Evolutionary conservation across 495 filamentous ascomycete species (phyloP), one percentile per base, ranked within the genome.

Genomic region (Immersiella caudata): DNA sequence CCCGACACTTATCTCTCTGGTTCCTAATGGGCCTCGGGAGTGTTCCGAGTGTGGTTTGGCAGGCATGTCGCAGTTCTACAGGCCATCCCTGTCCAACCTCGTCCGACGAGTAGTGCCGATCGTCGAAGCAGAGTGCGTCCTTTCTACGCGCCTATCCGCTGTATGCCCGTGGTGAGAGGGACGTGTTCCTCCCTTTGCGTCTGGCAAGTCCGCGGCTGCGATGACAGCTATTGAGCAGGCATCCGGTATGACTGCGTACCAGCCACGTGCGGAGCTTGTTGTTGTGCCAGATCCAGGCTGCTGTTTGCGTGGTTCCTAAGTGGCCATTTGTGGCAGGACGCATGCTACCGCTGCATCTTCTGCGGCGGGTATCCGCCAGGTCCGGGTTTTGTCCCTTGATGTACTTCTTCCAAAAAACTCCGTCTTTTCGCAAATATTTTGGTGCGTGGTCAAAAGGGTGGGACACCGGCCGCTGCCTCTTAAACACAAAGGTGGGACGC

Each of bases 231-330:
- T 27, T 36, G 54, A 66, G 71, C 66, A 71, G 50, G 49, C 36
- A 58, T 55, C 67, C 65, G 57, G 69, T 69, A 66, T 56, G 71
- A 71, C 69, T 63, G 68, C 63, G 59, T 65, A 33, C 40, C 59
- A 61, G 64, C 72, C 63, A 72, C 68, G 70, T 72, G 72, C 66
- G 56, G 51, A 52, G 20, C 61, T 67, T 22, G 63, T 67, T 22
- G 63, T 66, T 62, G 63, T 52, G 68, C 71, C 63, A 68, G 66
- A 71, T 71, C 68, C 33, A 49, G 18, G 50, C n/a, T 50, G 49
- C 33, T 65, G 24, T 27, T 22, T 26, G 60, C 33, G 52, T 50
- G 60, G 35, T 35, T 22, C 35, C 16, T n/a, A 33, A 51, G 11
- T 18, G 40, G 14, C 40, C 40, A 6, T 46, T 29, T 56, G 51